Conservation (phyloP, 2,329 filamentous ascomycete genomes). For the Xylaria sp. region DNA sequence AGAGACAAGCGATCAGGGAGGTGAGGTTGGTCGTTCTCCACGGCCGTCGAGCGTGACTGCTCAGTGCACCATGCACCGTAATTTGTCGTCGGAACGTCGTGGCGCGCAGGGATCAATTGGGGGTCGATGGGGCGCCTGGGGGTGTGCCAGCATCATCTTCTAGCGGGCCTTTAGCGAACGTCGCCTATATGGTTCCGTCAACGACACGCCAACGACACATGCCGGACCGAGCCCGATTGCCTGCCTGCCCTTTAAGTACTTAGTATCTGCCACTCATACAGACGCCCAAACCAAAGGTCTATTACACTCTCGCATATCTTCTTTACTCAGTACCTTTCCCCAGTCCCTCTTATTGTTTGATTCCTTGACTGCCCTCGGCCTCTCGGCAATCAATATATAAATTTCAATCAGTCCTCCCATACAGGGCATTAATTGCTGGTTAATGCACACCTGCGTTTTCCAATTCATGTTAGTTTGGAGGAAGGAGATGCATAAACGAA, state of each 20-base stretch:
- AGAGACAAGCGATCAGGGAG: constrained; percentile 1
- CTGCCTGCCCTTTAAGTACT: too few relatives aligned
- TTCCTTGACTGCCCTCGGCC: too few relatives aligned
- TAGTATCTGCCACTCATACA: too few relatives aligned
- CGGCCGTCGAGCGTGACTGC: constrained; percentile 30
- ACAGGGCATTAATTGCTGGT: too few relatives aligned
- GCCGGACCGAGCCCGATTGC: constrained; percentile 13
- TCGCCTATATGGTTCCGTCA: constrained; percentile 12
- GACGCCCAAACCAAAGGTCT: too few relatives aligned
- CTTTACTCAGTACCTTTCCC: too few relatives aligned
- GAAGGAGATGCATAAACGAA: constrained; percentile 5
- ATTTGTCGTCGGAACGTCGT: constrained; percentile 36
- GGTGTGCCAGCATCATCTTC: constrained; percentile 19
- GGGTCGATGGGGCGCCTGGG: constrained; percentile 17
- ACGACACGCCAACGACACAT: constrained; percentile 6
- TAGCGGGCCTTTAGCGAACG: constrained; percentile 10
- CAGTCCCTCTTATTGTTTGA: too few relatives aligned
- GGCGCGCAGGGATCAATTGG: constrained; percentile 27
- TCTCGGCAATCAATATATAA: too few relatives aligned
- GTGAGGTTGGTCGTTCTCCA: constrained; percentile 18
- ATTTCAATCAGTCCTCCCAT: too few relatives aligned
- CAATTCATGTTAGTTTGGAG: background rate
- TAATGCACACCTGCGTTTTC: background rate
- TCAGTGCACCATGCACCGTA: constrained; percentile 19
- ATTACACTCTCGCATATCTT: background rate